phyloP scores from a whole-genome alignment of 495 filamentous ascomycete genomes.

The Chaetomidium leptoderma region DNA sequence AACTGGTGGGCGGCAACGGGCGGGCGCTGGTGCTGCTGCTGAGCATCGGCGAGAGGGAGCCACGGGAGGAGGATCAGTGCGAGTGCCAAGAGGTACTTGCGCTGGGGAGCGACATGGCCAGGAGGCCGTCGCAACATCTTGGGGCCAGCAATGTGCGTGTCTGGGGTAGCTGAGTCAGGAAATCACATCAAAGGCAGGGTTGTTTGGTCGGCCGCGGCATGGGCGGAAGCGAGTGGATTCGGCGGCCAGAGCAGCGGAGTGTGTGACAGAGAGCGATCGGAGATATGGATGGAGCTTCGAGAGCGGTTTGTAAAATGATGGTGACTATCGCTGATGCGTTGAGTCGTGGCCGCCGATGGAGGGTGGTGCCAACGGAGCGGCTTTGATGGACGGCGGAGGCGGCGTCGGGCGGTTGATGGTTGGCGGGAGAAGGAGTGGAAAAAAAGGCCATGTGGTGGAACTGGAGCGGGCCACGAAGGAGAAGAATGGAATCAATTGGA shows the following conservation, averaged over 20 bases:
- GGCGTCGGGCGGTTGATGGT: neutral
- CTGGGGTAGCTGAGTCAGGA: conserved; percentile 19
- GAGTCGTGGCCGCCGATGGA: neutral
- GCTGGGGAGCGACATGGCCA: conserved; percentile 46
- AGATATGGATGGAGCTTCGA: neutral
- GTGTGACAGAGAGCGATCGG: neutral
- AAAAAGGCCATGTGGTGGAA: conserved; percentile 22
- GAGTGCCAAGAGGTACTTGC: conserved; percentile 47
- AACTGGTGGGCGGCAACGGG: conserved; percentile 21
- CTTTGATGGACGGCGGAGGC: neutral
- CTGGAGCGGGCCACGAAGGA: conserved; percentile 12
- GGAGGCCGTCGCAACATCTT: conserved; percentile 56
- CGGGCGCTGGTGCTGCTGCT: conserved; percentile 53
- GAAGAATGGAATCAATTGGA: conserved; percentile 33
- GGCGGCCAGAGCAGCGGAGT: neutral
- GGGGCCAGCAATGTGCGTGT: conserved; percentile 42
- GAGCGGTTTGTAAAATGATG: neutral
- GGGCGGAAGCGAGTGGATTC: conserved; percentile 9
- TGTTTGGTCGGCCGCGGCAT: conserved; percentile 4
- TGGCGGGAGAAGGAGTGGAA: conserved; percentile 5
- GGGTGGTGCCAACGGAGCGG: neutral
- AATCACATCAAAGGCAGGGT: conserved; percentile 26
- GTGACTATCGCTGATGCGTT: neutral
- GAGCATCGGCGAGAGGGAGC: conserved; percentile 52
- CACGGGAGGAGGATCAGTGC: conserved; percentile 50